Conservation (phyloP, 352 stramenopile species). For the Globisporangium nunn region DNA sequence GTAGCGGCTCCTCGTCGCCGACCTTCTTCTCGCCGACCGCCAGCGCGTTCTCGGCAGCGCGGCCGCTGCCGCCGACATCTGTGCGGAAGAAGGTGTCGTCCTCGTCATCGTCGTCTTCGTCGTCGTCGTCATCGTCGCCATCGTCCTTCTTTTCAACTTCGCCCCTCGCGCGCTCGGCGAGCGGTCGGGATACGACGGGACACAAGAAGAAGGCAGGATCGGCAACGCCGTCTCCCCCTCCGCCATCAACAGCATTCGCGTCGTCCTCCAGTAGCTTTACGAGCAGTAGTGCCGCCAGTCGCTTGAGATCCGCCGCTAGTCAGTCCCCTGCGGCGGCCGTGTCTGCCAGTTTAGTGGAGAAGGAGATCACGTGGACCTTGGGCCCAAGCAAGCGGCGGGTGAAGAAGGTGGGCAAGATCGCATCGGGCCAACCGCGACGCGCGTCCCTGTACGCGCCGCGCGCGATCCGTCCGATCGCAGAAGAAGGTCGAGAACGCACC, state of each 20-base stretch:
- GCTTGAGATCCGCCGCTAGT: constrained; percentile 2
- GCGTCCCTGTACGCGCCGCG: constrained; percentile 13
- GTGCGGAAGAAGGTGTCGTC: constrained; percentile 8
- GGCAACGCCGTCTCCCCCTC: constrained; percentile 3
- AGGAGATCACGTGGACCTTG: constrained; percentile 17
- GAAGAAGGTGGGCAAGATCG: constrained; percentile 26
- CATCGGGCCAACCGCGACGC: background rate
- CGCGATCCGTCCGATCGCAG: constrained; percentile 8
- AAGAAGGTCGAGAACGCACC: constrained; percentile 5
- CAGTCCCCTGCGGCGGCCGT: background rate
- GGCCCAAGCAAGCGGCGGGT: constrained; percentile 27
- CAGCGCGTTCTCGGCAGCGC: constrained; percentile 8
- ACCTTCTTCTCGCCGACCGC: constrained; percentile 21
- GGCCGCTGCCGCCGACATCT: constrained; percentile 2
- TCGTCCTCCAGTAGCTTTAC: background rate
- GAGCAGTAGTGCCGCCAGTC: background rate
- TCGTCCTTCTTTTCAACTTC: too few species aligned
- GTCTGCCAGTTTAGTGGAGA: background rate
- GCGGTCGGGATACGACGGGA: background rate
- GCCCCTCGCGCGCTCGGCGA: background rate
- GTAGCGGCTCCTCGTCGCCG: constrained; percentile 13
- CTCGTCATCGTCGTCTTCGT: background rate
- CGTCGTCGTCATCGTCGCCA: background rate
- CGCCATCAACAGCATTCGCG: background rate
- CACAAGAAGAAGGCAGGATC: constrained; percentile 11